Conservation (phyloP, 2,329 filamentous ascomycete species). For the Phyllosticta capitalensis region DNA sequence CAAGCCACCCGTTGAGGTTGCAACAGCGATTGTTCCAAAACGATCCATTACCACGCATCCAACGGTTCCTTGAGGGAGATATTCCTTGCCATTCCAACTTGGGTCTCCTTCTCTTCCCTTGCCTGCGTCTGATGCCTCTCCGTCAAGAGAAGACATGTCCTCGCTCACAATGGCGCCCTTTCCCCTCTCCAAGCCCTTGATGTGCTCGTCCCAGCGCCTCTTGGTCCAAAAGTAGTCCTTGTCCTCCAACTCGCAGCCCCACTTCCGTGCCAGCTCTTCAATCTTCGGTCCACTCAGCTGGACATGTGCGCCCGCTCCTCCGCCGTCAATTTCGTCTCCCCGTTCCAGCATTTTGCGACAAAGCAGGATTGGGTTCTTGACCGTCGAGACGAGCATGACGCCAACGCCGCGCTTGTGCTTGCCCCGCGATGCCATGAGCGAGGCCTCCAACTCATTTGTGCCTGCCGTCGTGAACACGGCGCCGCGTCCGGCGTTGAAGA, state of each 20-base stretch:
- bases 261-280: constrained; percentile 56
- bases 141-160: not conserved
- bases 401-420: constrained; percentile 68
- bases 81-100: constrained; percentile 53
- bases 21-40: constrained; percentile 62
- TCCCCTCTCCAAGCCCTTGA: constrained; percentile 44
- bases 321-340: constrained; percentile 52
- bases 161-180: constrained; percentile 16
- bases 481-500: constrained; percentile 78
- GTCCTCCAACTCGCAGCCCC: constrained; percentile 62
- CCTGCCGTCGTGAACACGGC: constrained; percentile 81
- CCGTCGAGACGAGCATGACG: constrained; percentile 60
- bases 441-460: constrained; percentile 76
- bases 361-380: constrained; percentile 72
- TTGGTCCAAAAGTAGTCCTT: constrained; percentile 70
- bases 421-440: constrained; percentile 71
- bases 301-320: constrained; percentile 57
- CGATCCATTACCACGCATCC: constrained; percentile 73
- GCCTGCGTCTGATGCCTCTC: not conserved
- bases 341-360: constrained; percentile 61
- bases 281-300: constrained; percentile 59
- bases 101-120: constrained; percentile 17
- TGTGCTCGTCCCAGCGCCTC: constrained; percentile 69
- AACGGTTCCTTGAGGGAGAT: constrained; percentile 73
- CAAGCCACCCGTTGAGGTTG: constrained; percentile 62